Base-by-base conservation (phyloP, 176 grass and related monocot species). In the Phoenix dactylifera region DNA sequence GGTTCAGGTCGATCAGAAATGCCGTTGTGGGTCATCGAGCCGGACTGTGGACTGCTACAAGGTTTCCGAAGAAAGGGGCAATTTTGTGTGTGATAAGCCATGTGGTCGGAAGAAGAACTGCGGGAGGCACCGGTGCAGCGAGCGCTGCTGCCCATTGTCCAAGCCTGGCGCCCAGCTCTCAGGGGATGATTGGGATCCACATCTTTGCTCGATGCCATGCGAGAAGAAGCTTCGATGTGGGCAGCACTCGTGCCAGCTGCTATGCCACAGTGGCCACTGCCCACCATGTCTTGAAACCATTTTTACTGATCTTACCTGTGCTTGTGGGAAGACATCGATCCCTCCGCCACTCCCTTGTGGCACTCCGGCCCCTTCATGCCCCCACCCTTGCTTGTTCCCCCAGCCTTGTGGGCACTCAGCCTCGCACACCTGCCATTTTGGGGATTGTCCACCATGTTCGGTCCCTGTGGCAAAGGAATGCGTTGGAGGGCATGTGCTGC, bases 91-190 rank as follows among this genome's bases (percentile, higher is more conserved):
- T 54, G 81, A 76, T 51, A 97, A 80, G 73, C 78, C 77, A 49
- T 97, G 92, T 54, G 92, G 92, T 3, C 81, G 15, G 51, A 97
- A 97, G 83, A 96, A 96, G 50, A 98, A 78, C 30, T 98, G 93
- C 12, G 93, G 93, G 25, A 87, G 93, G 76, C 93, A 98, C 62
- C 64, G 93, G 16, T 98, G 93, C 71, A 88, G 67, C 16, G 93
- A 98, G 62, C 78, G 60, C 18, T 98, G 87, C 26, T 98, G 93
- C 35, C 81, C 87, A 26, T 58, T 88, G 54, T 85, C 87, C 1
- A 72, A 26, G 64, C 61, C 59, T 0, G 72, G 71, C 2, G 62
- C 53, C 4, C 74, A 72, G 49, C 58, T 80, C 63, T 74, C 78
- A 53, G 66, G 18, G 16, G 59, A 53, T 0, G 59, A 63, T 48